Evolutionary conservation across 306 rosid species (phyloP), one percentile per base, ranked within the genome.

Genomic region (Fragaria ananassa): DNA sequence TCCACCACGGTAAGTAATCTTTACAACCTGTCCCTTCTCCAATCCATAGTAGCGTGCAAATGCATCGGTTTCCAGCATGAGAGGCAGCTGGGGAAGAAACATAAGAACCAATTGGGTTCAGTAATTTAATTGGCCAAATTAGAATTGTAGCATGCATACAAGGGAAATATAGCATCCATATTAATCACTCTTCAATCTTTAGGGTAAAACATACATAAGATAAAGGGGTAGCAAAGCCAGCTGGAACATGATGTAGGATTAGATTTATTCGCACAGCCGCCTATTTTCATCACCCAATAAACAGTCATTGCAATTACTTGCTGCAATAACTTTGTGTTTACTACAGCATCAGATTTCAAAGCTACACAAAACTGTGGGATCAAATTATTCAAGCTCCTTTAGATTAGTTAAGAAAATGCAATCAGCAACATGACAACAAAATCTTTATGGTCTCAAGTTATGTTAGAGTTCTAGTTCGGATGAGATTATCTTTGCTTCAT

Each of bases 1-100:
- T 37, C 49, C 85, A 19, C 74, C 76, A 17, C 54, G 46, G 83
- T 78, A 58, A 44, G 77, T 80, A 63, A 84, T 44, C 70, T 76
- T 88, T 3, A 88, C 66, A 3, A 84, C 86, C 78, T 86, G 82
- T 13, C 92, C 90, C 63, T 74, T 86, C 80, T 86, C 86, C 83
- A 78, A 61, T 6, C 80, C 87, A 51, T 71, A 79, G 75, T 84
- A 82, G 45, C 81, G 74, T 61, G 87, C 83, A 21, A 77, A 76
- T 51, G 82, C 81, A 72, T 88, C 93, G 44, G 68, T 78, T 77
- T 51, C 77, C 63, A 70, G 84, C 87, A 88, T 82, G 57, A 4
- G 21, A 56, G 90, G 90, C 5, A 86, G 86, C 88, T 86, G 78
- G 39, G 53, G 53, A 19, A 60, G 1, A 27, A 71, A 57, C 7